These are phyloP conservation scores for Arthrobotrys entomopaga DNA, from an alignment of 2,329 filamentous ascomycete genomes.

Conservation along the genomic window DNA sequence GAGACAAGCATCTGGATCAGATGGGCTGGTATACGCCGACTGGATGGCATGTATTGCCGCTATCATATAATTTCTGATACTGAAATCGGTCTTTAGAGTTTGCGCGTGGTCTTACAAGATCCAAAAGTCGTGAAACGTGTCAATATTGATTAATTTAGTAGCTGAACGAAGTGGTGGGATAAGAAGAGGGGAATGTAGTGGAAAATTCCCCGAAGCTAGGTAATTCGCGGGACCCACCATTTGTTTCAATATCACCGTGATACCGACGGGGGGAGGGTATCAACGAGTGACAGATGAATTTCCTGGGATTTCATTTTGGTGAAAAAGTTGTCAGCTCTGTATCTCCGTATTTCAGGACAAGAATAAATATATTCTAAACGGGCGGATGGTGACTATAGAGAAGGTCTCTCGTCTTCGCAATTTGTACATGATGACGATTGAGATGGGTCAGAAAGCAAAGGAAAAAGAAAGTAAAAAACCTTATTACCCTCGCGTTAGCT, in stretches of 20 bases:
- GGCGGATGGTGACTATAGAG: not conserved
- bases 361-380: not conserved
- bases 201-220: conserved; percentile 48
- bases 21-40: not conserved
- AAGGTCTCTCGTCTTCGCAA: not conserved
- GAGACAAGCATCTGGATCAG: not conserved
- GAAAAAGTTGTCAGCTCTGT: conserved; percentile 23
- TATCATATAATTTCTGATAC: conserved; percentile 24
- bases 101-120: conserved; percentile 54
- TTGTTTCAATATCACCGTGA: conserved; percentile 16
- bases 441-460: not conserved
- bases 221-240: not conserved
- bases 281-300: conserved; percentile 32
- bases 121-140: conserved; percentile 53
- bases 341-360: not conserved
- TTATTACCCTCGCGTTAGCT: not conserved
- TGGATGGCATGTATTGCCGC: conserved; percentile 21
- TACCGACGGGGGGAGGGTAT: conserved; percentile 29
- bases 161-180: not conserved
- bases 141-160: conserved; percentile 29
- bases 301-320: conserved; percentile 30
- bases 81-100: conserved; percentile 37
- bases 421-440: conserved; percentile 15
- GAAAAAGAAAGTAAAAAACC: too few relatives aligned
- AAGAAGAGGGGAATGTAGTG: not conserved